phyloP scores from a whole-genome alignment of 73 alveolate species.

The Paramecium sonneborni region DNA sequence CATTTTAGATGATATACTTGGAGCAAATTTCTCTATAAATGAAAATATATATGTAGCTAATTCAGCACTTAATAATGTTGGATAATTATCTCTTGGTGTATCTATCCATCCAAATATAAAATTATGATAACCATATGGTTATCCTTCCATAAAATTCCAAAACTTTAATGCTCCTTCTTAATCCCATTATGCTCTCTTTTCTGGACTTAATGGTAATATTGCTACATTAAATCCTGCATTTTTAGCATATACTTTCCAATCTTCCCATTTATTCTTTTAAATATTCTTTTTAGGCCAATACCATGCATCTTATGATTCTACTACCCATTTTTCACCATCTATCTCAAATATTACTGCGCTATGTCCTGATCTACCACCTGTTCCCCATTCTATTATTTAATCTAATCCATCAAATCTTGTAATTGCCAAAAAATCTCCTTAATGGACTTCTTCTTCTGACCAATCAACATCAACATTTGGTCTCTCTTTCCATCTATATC shows the following conservation, averaged over 20 bases:
- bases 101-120: conserved; percentile 95
- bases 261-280: conserved; percentile 83
- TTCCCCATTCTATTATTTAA: conserved; percentile 92
- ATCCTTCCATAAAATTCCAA: conserved; percentile 85
- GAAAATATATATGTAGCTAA: conserved; percentile 71
- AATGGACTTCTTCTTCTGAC: conserved; percentile 76
- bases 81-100: conserved; percentile 83
- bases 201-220: conserved; percentile 90
- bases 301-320: conserved; percentile 95
- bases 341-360: conserved; percentile 83
- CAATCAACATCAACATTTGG: conserved; percentile 67
- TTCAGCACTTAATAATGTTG: conserved; percentile 80
- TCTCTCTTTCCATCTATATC: conserved; percentile 81
- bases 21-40: conserved; percentile 72
- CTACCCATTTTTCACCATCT: conserved; percentile 82
- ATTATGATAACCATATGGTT: conserved; percentile 92
- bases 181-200: conserved; percentile 82
- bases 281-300: conserved; percentile 94
- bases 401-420: conserved; percentile 93
- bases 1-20: conserved; percentile 71
- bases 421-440: conserved; percentile 92
- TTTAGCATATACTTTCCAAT: conserved; percentile 93
- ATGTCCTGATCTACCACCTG: conserved; percentile 94
- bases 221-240: conserved; percentile 95
- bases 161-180: conserved; percentile 84